Base-by-base conservation (phyloP, 108 stramenopile species). In the Conticribra weissflogii region DNA sequence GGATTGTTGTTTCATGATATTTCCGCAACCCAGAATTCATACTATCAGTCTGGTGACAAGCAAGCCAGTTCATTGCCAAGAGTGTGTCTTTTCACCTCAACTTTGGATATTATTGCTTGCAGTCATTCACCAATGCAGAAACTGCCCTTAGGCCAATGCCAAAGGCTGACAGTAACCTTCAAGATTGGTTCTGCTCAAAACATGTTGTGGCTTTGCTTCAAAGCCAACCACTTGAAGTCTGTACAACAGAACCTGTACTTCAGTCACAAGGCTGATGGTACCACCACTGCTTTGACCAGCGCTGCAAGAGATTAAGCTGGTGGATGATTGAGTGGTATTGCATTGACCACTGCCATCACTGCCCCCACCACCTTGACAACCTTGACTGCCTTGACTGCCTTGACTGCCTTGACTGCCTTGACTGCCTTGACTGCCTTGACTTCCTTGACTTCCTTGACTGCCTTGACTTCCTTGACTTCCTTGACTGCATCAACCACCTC, bases 171-270 rank as follows among this genome's bases (percentile, higher is more conserved):
- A 45, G 30, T 18, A 63, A 63, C 18, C 27, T 24, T 48, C 24
- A 3, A 63, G 8, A 1, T 50, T 63, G 2, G 22, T 23, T 9
- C 3, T 9, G 18, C 27, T 27, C 0, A 3, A 22, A 14, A 63
- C 48, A 3, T 28, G 15, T 17, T 48, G 61, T 47, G 47, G 33
- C 16, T 14, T 49, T 17, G n/a, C 23, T 23, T 7, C 23, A 63
- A 63, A 49, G 4, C 61, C 61, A 47, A 48, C 61, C 45, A 47
- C 2, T 4, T 14, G 22, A 16, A 63, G 47, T 23, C 61, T 47
- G 49, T 41, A 41, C 5, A 41, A 41, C 5, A 41, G 36, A 41
- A 41, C 5, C 5, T 41, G 8, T 5, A 9, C 36, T 41, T 41
- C 36, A 12, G 36, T 41, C 12, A 12, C 12, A 41, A 41, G 12